Conservation (phyloP, 352 stramenopile species). For the Detonula confervacea region DNA sequence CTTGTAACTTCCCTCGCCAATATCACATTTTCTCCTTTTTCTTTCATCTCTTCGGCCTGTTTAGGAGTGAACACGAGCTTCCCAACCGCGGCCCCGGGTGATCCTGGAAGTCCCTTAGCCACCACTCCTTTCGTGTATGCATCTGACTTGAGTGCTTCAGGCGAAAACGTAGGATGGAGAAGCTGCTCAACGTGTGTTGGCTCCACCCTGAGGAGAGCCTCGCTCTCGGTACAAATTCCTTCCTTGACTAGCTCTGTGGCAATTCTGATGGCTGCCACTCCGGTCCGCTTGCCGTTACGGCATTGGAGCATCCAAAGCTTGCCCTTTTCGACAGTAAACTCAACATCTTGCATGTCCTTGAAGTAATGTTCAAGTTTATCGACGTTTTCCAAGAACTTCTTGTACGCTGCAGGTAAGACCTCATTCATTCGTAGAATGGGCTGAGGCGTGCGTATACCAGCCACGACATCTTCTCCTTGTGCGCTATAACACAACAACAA, state of each 20-base stretch:
- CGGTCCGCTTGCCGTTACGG: constrained; percentile 84
- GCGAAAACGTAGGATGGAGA: constrained; percentile 82
- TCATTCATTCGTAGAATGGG: constrained; percentile 76
- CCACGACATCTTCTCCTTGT: constrained; percentile 86
- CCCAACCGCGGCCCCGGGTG: constrained; percentile 81
- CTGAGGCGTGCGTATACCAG: constrained; percentile 85
- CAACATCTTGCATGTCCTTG: constrained; percentile 86
- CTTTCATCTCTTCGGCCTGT: constrained; percentile 78
- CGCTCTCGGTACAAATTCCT: constrained; percentile 77
- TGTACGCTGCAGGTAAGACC: constrained; percentile 74
- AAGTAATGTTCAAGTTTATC: constrained; percentile 79
- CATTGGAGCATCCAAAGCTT: constrained; percentile 88
- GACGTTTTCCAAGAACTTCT: constrained; percentile 82
- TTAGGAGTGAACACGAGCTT: constrained; percentile 82
- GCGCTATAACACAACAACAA: not conserved
- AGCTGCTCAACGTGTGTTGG: constrained; percentile 84
- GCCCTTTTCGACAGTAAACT: constrained; percentile 87
- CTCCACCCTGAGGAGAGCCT: constrained; percentile 83
- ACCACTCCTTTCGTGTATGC: constrained; percentile 74
- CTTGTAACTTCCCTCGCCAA: constrained; percentile 82
- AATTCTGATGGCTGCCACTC: constrained; percentile 83
- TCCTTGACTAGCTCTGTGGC: constrained; percentile 86
- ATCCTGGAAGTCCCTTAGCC: constrained; percentile 80
- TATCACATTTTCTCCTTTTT: constrained; percentile 77
- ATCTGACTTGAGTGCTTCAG: constrained; percentile 64